Evolutionary conservation across 139 green algal species (phyloP), one percentile per base, ranked within the genome.

Genomic region (Medakamo hakoo): DNA sequence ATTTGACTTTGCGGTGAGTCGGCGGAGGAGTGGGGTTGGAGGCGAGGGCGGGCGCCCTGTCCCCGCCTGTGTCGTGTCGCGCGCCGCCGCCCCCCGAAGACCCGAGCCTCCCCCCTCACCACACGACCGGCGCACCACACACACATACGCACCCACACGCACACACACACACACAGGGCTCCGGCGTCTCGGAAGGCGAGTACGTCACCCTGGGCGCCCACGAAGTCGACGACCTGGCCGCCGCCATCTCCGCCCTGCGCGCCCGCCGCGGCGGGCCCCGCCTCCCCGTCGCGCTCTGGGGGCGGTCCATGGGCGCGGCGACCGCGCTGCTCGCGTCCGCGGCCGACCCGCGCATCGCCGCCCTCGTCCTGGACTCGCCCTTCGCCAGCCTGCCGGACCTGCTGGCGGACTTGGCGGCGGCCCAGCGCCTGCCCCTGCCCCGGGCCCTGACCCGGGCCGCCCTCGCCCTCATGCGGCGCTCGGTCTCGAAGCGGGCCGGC

Each of bases 221-320:
- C 22, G 90, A 97, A 67, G 78, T 87, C 31, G 81, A 91, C 29
- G 89, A 95, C 70, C 59, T 96, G 65, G 82, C 73, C 3, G 31
- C 68, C 4, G 80, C 74, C n/a, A 70, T 92, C 31, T 24, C 70
- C 16, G 71, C 87, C 55, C 69, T 93, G 57, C 65, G 85, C 23
- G 59, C 65, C 1, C 58, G 71, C 27, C 49, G 72, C 49, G 68
- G 69, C 29, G n/a, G n/a, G n/a, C 63, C 62, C 27, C 78, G 82
- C 23, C 83, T 73, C 27, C 84, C 77, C 21, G 85, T 98, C 22
- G 92, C 78, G 2, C 74, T 98, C 57, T 98, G 92, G 92, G 92
- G 92, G 3, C 75, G 90, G 24, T 90, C 76, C 32, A 98, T 98
- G 92, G 92, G 92, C 0, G 92, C 90, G 0, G 92, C 97, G 1